Base-by-base conservation (phyloP, 768 basidiomycete species). In the Panaeolus cyanescens region DNA sequence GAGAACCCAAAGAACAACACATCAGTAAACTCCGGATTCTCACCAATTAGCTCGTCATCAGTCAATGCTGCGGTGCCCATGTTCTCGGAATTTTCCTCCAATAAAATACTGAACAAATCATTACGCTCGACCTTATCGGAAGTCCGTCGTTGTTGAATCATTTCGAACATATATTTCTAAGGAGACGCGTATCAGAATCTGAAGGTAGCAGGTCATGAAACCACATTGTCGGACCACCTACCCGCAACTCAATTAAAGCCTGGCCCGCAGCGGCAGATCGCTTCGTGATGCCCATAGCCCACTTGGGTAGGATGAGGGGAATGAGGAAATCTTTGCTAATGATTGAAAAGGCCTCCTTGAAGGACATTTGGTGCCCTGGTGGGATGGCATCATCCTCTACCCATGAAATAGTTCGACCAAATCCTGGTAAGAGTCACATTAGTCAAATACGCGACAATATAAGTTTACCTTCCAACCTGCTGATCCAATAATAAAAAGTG, bases 81-180 rank as follows among this genome's bases (percentile, higher is more conserved):
- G n/a, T 71, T 72, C 15, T 69, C 55, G 19, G 66, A 66, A 63
- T 80, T 85, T 7, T 82, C 81, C 55, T 75, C 79, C 17, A 86
- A 67, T 31, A 86, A 72, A 65, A 75, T 81, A 62, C 73, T 81
- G 67, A 87, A 80, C 5, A 86, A 69, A 66, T 87, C 85, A 40
- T 80, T 64, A 30, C 78, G 74, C 59, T 78, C 76, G 57, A 73
- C 77, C 64, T 78, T 77, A 58, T 68, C 70, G 1, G 75, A 71
- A 2, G 32, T 59, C 17, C 73, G 71, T 2, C 83, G 78, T 22
- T 72, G 75, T 32, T 72, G 62, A 40, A 85, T 80, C 83, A 85
- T 85, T 67, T 85, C 84, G 7, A 65, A 56, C 74, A 85, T 79
- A 59, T 83, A 82, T 50, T 45, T 30, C 74, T 75, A 39, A 15